Percentiles rank a stretch among this genome's conserved stretches.
Conservation (phyloP, 1,284 basidiomycete genomes). For the Cutaneotrichosporon curvatum region DNA sequence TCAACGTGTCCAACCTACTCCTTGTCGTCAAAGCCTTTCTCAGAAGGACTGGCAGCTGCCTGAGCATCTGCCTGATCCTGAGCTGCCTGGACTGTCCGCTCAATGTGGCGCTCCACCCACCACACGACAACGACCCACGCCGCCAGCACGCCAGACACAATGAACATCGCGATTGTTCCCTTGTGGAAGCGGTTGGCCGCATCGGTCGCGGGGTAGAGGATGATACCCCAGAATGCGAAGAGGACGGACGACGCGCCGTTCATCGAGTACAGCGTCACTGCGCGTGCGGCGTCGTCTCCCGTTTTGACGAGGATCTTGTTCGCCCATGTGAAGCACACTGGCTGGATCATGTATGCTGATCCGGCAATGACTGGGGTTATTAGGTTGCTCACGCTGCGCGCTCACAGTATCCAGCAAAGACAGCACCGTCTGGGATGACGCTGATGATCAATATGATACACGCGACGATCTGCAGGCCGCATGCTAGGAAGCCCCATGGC, state of each 20-base stretch:
- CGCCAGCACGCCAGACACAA: constrained; percentile 66
- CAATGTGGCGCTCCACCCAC: neutral
- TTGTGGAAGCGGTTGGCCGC: constrained; percentile 14
- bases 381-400: neutral
- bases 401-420: too few species aligned
- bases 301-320: constrained; percentile 12
- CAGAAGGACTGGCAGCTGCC: too few species aligned
- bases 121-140: neutral
- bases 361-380: constrained; percentile 2
- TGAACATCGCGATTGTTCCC: constrained; percentile 65
- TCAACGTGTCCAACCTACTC: too few species aligned
- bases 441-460: too few species aligned
- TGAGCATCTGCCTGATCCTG: too few species aligned
- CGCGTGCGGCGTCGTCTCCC: constrained; percentile 12
- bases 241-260: constrained; percentile 9
- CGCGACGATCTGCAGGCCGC: too few species aligned
- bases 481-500: too few species aligned
- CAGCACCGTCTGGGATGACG: too few species aligned
- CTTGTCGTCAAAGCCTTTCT: too few species aligned
- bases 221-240: constrained; percentile 10
- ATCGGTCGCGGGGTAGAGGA: constrained; percentile 11
- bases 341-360: constrained; percentile 14
- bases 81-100: too few species aligned
- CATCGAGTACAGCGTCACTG: constrained; percentile 16
- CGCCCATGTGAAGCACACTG: constrained; percentile 12